Base-by-base conservation (phyloP, 768 basidiomycete species). In the Amanita pallidorosea region DNA sequence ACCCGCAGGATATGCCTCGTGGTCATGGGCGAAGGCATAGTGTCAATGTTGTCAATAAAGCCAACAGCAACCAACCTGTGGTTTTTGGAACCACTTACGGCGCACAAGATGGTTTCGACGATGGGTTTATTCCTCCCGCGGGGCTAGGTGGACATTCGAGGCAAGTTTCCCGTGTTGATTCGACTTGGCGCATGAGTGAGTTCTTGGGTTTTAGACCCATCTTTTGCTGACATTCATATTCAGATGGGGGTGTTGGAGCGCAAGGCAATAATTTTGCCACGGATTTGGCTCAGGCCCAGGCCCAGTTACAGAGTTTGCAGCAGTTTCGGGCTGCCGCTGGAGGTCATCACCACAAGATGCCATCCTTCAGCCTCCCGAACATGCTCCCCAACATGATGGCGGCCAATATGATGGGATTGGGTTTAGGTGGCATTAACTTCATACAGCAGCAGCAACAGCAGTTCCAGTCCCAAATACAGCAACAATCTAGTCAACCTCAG, bases 371-470 rank as follows among this genome's bases (percentile, higher is more conserved):
- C 63, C 93, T 97, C 73, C 94, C 94, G 5, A 96, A 96, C 64
- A 96, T 96, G 91, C 73, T 96, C 12, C 94, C 93, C 5, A 94
- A 94, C 61, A 86, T 95, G 80, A 88, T 93, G 86, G 93, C 91
- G 2, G 93, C 91, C 15, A 96, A 89, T 59, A 93, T 89, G 83
- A 90, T 92, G 89, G 89, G 91, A 17, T 69, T 93, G 34, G 83
- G 84, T 44, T 75, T 90, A 49, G 85, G 87, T 29, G 80, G 88
- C 42, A 81, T 85, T 63, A 92, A 84, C 64, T 68, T 94, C 20
- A 76, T 93, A 54, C 93, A 95, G 62, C 92, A 95, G 60, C 88
- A 94, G 56, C 92, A 94, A 48, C 87, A 88, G 58, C 93, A 89
- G 57, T 95, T 96, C 73, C 93, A 93, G 70, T 86, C 89, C 52